Percentiles rank a stretch among this genome's conserved stretches.
Evolutionary conservation across 306 rosid genomes (phyloP).

Genomic region (Cyclanthera cordifolia): DNA sequence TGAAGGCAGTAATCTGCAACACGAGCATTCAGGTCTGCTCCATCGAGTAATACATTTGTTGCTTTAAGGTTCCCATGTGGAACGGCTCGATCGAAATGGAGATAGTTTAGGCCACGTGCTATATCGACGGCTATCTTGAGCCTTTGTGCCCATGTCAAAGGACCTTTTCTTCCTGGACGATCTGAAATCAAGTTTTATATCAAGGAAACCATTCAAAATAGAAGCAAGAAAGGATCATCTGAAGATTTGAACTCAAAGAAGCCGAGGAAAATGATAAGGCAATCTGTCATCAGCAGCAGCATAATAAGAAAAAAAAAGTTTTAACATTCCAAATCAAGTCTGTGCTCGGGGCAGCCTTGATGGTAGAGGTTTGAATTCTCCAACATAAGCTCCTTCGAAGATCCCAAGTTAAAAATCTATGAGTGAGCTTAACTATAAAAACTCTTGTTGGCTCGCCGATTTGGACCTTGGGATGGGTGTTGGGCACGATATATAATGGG

Average conservation of each 20-base stretch:
- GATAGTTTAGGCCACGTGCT: conserved; percentile 99
- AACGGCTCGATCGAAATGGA: conserved; percentile 97
- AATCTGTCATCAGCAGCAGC: neutral
- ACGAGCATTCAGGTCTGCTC: conserved; percentile 78
- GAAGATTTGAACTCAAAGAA: neutral
- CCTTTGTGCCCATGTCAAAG: conserved; percentile 77
- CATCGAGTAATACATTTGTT: conserved; percentile 74
- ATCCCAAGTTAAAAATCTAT: too few relatives aligned
- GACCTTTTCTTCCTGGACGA: conserved; percentile 91
- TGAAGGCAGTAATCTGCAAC: conserved; percentile 98
- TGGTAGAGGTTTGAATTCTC: too few relatives aligned
- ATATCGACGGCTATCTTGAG: conserved; percentile 94
- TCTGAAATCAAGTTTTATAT: conserved; percentile 31
- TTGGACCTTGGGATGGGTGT: too few relatives aligned
- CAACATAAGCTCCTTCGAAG: too few relatives aligned
- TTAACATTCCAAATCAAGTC: neutral
- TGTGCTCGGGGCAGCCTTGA: neutral
- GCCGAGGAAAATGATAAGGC: neutral
- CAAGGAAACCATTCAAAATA: neutral
- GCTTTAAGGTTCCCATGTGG: conserved; percentile 97
- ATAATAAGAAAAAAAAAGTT: neutral
- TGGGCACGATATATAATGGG: too few relatives aligned
- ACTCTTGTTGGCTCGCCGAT: too few relatives aligned
- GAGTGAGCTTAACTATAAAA: too few relatives aligned
- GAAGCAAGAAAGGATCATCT: neutral